These are phyloP conservation scores for Candida sp. DNA, from an alignment of 1,139 yeast species.

Conservation along the genomic window DNA sequence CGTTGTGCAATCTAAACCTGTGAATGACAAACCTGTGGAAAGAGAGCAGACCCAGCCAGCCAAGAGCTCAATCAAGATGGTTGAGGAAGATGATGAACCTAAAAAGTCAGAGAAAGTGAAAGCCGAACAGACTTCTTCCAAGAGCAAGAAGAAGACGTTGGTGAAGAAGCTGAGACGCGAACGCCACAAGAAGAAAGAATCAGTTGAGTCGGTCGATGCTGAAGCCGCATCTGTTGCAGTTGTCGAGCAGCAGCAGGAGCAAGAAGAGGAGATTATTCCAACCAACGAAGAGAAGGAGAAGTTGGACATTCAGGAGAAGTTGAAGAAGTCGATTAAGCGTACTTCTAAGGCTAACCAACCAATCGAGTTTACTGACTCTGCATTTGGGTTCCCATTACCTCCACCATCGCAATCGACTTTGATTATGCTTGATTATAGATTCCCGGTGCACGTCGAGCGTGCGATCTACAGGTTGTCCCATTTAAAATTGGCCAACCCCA, in stretches of 20 bases:
- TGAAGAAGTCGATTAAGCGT: slow-evolving; percentile 47
- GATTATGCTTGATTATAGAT: slow-evolving; percentile 81
- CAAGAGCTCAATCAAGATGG: slow-evolving; percentile 1
- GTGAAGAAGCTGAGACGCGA: slow-evolving; percentile 3
- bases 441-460: slow-evolving; percentile 94
- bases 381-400: slow-evolving; percentile 86
- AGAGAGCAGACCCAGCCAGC: background rate
- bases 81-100: slow-evolving; percentile 7
- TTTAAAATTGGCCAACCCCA: slow-evolving; percentile 91
- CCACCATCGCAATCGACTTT: slow-evolving; percentile 77
- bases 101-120: background rate
- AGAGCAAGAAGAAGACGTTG: slow-evolving; percentile 1
- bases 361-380: slow-evolving; percentile 77
- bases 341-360: slow-evolving; percentile 67
- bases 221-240: background rate
- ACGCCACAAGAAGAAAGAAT: background rate
- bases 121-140: background rate
- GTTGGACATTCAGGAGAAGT: slow-evolving; percentile 49
- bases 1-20: background rate
- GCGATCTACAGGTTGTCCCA: slow-evolving; percentile 95
- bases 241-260: slow-evolving; percentile 5
- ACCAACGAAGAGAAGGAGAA: slow-evolving; percentile 36
- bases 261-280: slow-evolving; percentile 12
- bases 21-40: background rate
- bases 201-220: slow-evolving; percentile 5